phyloP scores from a whole-genome alignment of 2,329 filamentous ascomycete species.

The Onygenales sp. region DNA sequence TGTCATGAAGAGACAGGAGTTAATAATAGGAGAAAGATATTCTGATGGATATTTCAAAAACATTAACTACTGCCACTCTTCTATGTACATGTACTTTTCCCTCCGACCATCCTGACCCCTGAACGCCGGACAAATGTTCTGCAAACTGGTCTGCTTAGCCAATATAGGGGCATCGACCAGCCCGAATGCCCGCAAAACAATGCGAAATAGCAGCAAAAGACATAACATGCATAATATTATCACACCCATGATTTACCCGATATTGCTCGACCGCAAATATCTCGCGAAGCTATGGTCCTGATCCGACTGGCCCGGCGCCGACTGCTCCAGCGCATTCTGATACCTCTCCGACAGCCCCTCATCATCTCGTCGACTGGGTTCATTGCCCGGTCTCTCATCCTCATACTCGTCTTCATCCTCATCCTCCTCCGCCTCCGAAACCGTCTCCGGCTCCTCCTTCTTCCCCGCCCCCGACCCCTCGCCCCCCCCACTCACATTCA shows the following conservation, averaged over 20 bases:
- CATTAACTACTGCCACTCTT: not conserved
- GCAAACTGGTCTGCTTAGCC: too few relatives aligned
- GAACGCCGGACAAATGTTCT: not conserved
- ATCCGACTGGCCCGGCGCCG: conserved; percentile 31
- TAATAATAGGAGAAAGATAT: too few relatives aligned
- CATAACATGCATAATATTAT: not conserved
- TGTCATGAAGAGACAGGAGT: too few relatives aligned
- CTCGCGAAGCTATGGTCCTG: conserved; percentile 44
- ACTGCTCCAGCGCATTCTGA: conserved; percentile 59
- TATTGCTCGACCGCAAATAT: conserved; percentile 34
- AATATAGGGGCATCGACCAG: too few relatives aligned
- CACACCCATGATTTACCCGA: conserved; percentile 16
- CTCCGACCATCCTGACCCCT: not conserved
- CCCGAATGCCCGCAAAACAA: not conserved
- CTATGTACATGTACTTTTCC: not conserved
- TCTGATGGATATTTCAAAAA: too few relatives aligned
- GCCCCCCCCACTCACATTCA: conserved; percentile 49
- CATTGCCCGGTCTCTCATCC: conserved; percentile 43
- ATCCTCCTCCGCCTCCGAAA: conserved; percentile 43
- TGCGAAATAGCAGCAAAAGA: not conserved
- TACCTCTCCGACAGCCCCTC: conserved; percentile 68
- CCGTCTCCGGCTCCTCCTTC: conserved; percentile 30
- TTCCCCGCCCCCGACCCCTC: conserved; percentile 16
- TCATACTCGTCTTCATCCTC: conserved; percentile 42
- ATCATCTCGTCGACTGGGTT: conserved; percentile 34